Conservation (phyloP, 768 basidiomycete genomes). For the Daedalea quercina region DNA sequence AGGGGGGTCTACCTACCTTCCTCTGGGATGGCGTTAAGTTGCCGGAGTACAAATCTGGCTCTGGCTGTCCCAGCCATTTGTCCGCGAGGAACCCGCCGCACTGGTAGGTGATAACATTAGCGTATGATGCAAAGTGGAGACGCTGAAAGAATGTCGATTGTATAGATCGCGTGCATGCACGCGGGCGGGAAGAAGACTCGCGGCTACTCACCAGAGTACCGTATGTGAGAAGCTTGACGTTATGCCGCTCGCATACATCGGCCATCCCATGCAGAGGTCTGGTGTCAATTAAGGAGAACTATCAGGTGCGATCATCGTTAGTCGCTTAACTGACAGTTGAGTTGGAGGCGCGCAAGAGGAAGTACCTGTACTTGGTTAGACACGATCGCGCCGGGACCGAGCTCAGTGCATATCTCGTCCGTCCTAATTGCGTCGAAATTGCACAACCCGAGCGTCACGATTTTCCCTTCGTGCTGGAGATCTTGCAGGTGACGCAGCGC, state of each 20-base stretch:
- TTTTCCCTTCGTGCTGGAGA: conserved; percentile 52
- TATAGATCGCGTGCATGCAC: background rate
- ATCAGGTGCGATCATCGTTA: background rate
- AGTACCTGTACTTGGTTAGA: conserved; percentile 80
- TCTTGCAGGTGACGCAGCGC: conserved; percentile 47
- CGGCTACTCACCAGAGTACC: conserved; percentile 59
- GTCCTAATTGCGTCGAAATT: conserved; percentile 75
- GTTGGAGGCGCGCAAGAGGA: background rate
- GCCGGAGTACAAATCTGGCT: conserved; percentile 66
- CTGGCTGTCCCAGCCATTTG: conserved; percentile 58
- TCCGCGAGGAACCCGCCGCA: conserved; percentile 82
- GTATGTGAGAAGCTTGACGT: conserved; percentile 72
- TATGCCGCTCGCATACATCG: conserved; percentile 67
- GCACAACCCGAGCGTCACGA: conserved; percentile 65
- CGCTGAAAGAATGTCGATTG: background rate
- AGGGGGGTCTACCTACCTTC: conserved; percentile 42
- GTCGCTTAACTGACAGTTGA: background rate
- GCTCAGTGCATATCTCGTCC: conserved; percentile 72
- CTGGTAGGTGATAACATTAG: conserved; percentile 27
- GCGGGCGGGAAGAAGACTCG: background rate
- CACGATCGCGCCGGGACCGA: conserved; percentile 65
- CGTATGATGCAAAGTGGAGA: background rate
- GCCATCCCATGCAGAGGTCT: conserved; percentile 74
- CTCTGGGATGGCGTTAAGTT: conserved; percentile 75
- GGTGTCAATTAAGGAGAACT: conserved; percentile 82